A percentile compares a stretch with the other conserved stretches of the same genome.
Evolutionary conservation across 768 basidiomycete genomes (phyloP).

Genomic region (Boletus edulis): DNA sequence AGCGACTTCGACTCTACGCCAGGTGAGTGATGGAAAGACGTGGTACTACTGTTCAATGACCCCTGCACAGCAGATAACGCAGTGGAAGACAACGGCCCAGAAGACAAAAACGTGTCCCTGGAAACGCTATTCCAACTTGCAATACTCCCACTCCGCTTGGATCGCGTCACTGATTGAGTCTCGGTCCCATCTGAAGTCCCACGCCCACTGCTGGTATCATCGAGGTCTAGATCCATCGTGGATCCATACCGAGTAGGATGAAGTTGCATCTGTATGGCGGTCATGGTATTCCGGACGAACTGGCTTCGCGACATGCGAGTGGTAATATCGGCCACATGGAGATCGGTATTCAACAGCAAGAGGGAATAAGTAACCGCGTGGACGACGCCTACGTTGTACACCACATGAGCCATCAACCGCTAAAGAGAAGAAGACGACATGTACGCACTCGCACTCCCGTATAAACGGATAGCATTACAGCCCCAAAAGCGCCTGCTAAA

Average conservation of each 20-base stretch:
- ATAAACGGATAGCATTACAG: conserved; percentile 79
- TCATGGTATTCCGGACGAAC: conserved; percentile 90
- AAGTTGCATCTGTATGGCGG: conserved; percentile 78
- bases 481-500: conserved; percentile 92
- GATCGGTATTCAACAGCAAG: conserved; percentile 92
- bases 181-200: conserved; percentile 59
- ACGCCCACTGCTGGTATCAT: conserved; percentile 63
- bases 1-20: conserved; percentile 37
- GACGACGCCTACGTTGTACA: conserved; percentile 65
- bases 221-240: conserved; percentile 59
- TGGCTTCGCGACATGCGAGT: conserved; percentile 89
- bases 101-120: conserved; percentile 50
- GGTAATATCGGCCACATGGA: conserved; percentile 90
- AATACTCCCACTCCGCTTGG: conserved; percentile 80
- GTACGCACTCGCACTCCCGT: conserved; percentile 78
- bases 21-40: conserved; percentile 58
- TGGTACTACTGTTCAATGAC: conserved; percentile 57
- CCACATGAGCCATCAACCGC: conserved; percentile 1
- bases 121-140: conserved; percentile 83
- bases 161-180: conserved; percentile 42
- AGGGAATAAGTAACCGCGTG: conserved; percentile 94
- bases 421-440: neutral
- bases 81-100: conserved; percentile 35
- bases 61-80: conserved; percentile 34
- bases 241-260: conserved; percentile 56